Evolutionary conservation across 2,329 filamentous ascomycete genomes (phyloP).

Genomic region (Curvularia spicifera): DNA sequence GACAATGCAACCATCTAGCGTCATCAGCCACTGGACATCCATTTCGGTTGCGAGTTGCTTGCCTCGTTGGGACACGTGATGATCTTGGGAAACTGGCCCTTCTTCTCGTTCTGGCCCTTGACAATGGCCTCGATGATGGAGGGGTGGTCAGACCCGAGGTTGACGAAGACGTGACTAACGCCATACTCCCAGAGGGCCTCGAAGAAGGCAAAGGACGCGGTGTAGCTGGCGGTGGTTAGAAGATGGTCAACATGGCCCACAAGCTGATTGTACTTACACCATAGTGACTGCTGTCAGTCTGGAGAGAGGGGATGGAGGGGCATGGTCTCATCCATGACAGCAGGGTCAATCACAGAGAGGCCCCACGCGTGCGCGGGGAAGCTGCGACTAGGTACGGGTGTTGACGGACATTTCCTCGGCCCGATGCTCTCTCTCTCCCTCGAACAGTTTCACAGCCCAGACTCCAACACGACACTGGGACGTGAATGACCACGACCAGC

Average conservation of each 20-base stretch:
- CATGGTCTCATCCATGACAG: constrained; percentile 8
- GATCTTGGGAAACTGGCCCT: constrained; percentile 70
- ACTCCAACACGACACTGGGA: neutral
- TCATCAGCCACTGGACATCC: constrained; percentile 9
- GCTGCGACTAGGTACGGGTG: neutral
- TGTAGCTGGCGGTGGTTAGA: constrained; percentile 58
- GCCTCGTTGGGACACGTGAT: constrained; percentile 84
- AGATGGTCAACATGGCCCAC: too few species aligned
- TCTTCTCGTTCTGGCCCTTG: constrained; percentile 72
- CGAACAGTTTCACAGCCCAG: neutral
- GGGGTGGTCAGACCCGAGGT: constrained; percentile 75
- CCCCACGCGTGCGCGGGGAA: constrained; percentile 20
- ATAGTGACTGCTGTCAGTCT: constrained; percentile 19
- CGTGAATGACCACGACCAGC: neutral
- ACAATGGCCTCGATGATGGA: constrained; percentile 82
- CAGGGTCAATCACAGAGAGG: constrained; percentile 1
- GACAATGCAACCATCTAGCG: constrained; percentile 80
- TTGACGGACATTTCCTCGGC: neutral
- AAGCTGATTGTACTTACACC: constrained; percentile 24
- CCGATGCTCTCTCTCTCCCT: neutral
- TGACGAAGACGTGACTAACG: constrained; percentile 62
- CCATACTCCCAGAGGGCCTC: constrained; percentile 74
- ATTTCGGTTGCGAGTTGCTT: constrained; percentile 18
- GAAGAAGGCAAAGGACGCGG: constrained; percentile 81
- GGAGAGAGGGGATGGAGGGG: neutral